Evolutionary conservation across 2,329 filamentous ascomycete genomes (phyloP).

Genomic region (Pseudocercospora eumusae): DNA sequence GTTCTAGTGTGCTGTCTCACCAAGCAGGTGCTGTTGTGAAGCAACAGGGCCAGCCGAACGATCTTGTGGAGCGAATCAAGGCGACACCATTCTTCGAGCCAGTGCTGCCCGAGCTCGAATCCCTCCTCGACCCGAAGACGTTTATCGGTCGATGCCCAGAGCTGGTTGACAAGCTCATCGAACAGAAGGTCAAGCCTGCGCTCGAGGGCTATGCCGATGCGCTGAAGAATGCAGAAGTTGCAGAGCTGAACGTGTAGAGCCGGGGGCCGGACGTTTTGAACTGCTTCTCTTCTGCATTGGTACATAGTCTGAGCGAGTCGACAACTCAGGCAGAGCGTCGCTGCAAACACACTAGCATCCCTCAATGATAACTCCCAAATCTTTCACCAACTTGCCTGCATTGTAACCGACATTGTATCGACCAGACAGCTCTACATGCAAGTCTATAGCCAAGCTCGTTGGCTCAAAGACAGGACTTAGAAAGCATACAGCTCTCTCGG

Average conservation of each 20-base stretch:
- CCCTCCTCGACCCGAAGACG: constrained; percentile 41
- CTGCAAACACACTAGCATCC: too few relatives aligned
- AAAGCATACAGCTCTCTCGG: too few relatives aligned
- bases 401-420: not conserved
- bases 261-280: not conserved
- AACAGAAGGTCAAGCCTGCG: constrained; percentile 41
- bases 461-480: too few relatives aligned
- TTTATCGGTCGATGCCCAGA: constrained; percentile 45
- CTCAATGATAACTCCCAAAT: too few relatives aligned
- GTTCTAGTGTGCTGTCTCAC: constrained; percentile 65
- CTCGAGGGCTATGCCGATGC: constrained; percentile 39
- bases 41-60: constrained; percentile 72
- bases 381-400: not conserved
- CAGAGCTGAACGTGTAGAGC: constrained; percentile 36
- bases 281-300: constrained; percentile 2
- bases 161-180: constrained; percentile 44
- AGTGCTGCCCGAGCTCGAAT: constrained; percentile 41
- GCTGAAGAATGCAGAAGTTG: constrained; percentile 31
- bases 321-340: not conserved
- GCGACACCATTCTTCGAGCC: constrained; percentile 69
- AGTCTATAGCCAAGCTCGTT: too few relatives aligned
- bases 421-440: too few relatives aligned
- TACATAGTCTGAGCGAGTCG: not conserved
- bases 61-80: constrained; percentile 77
- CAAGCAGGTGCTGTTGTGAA: constrained; percentile 72